Evolutionary conservation across 345 rosid species (phyloP).

Genomic region (Carallia brachiata): DNA sequence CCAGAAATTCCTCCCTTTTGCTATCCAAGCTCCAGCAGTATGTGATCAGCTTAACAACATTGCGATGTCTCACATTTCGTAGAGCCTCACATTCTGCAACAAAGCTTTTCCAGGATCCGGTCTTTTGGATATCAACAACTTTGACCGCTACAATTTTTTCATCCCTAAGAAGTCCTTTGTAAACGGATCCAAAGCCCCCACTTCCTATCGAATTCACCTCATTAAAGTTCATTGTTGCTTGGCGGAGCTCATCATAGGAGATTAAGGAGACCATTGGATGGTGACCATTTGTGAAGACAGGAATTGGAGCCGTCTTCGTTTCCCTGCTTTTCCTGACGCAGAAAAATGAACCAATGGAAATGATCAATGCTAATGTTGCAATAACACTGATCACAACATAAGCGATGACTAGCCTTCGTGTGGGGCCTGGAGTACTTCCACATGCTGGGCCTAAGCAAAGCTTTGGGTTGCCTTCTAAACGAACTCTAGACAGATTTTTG

Average conservation of each 20-base stretch:
- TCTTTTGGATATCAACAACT: constrained; percentile 34
- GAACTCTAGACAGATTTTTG: constrained; percentile 26
- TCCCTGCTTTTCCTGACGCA: constrained; percentile 23
- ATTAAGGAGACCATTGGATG: constrained; percentile 40
- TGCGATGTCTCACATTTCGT: constrained; percentile 45
- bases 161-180: constrained; percentile 28
- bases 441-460: constrained; percentile 28
- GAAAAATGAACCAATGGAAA: constrained; percentile 14
- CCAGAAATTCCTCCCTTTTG: constrained; percentile 43
- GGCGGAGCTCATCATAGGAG: constrained; percentile 45
- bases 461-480: constrained; percentile 22
- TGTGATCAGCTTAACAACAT: constrained; percentile 51
- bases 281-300: constrained; percentile 9
- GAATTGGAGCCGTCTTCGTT: not conserved
- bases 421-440: constrained; percentile 1
- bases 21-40: constrained; percentile 50
- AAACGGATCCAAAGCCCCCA: constrained; percentile 45
- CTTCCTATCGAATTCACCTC: constrained; percentile 39
- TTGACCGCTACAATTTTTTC: constrained; percentile 40
- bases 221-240: constrained; percentile 39
- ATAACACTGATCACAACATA: constrained; percentile 17
- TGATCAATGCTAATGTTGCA: constrained; percentile 14
- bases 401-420: constrained; percentile 15
- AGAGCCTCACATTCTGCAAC: constrained; percentile 50
- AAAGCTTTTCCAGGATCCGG: constrained; percentile 44